Evolutionary conservation across 2,329 filamentous ascomycete species (phyloP), one percentile per base, ranked within the genome.

Genomic region (Tolypocladium ophioglossoides): DNA sequence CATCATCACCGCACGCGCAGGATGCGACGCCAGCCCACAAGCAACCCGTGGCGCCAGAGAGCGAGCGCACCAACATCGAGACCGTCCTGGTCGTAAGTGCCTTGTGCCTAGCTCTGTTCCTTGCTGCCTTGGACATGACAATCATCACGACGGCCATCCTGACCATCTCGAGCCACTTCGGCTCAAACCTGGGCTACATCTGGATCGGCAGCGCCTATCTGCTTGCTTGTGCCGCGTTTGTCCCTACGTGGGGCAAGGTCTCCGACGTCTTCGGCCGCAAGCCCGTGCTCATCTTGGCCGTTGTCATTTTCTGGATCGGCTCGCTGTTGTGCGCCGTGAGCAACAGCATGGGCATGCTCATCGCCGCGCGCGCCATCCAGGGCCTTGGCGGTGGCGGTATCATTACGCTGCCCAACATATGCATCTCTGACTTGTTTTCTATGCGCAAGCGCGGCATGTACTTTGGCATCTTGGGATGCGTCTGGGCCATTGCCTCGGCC

Each of bases 151-250:
- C 84, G 0, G 82, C 84, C 7, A 74, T 87, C 6, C 84, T 85
- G 0, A 83, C 82, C 16, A 87, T 89, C 58, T 76, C 80, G 6
- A 69, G 70, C 37, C 75, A 86, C 56, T 80, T 91, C 57, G 64
- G 82, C 47, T 87, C 86, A 7, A 81, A 81, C 3, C 73, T 79
- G 18, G 87, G 86, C 27, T 91, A 91, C 69, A 80, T 84, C 52
- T 91, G 87, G 89, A 84, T 92, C 57, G 87, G 87, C 16, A 83
- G 80, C 39, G 82, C 86, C 3, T 92, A 87, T 63, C 74, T 90
- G 8, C 79, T 91, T 12, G 85, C 83, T 54, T 85, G 83, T 64
- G 83, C 86, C 1, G 80, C 75, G 66, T 78, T 80, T 1, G 80
- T 82, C 0, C 85, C 86, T 0, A 82, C 85, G 51, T 91, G 86